These are phyloP conservation scores for Bipolaris sorokiniana DNA, from an alignment of 2,329 filamentous ascomycete species.

Conservation along the genomic window DNA sequence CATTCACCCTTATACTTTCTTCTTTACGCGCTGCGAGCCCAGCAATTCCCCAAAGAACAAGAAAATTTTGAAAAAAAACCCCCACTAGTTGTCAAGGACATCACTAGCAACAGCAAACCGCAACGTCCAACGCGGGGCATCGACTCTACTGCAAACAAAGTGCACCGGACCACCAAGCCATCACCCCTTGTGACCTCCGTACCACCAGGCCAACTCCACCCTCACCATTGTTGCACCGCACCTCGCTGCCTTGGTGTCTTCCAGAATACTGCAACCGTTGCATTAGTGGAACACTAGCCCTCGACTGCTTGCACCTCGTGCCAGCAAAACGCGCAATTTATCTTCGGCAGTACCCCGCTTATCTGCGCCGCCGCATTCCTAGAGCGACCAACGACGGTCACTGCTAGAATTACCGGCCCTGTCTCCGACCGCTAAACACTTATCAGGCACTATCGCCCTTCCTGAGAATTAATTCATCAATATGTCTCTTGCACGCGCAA, in stretches of 20 bases:
- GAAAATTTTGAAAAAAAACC: background rate
- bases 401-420: slow-evolving; percentile 41
- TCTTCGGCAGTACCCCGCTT: slow-evolving; percentile 46
- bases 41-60: slow-evolving; percentile 20
- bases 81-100: background rate
- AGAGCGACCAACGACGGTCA: slow-evolving; percentile 36
- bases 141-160: slow-evolving; percentile 14
- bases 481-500: slow-evolving; percentile 71
- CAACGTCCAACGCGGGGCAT: slow-evolving; percentile 5
- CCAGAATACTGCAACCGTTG: slow-evolving; percentile 30
- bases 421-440: slow-evolving; percentile 32
- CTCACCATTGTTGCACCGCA: background rate
- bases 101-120: slow-evolving; percentile 16
- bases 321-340: slow-evolving; percentile 39
- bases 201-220: slow-evolving; percentile 32
- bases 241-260: slow-evolving; percentile 25
- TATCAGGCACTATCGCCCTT: slow-evolving; percentile 33
- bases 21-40: slow-evolving; percentile 39
- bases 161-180: slow-evolving; percentile 17
- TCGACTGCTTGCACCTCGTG: slow-evolving; percentile 30
- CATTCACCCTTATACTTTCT: slow-evolving; percentile 22
- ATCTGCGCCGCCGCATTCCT: slow-evolving; percentile 28
- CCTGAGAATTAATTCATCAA: slow-evolving; percentile 41
- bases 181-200: slow-evolving; percentile 26
- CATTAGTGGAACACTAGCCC: slow-evolving; percentile 24